Conservation (phyloP, 2,329 filamentous ascomycete genomes). For the Cytospora leucostoma region DNA sequence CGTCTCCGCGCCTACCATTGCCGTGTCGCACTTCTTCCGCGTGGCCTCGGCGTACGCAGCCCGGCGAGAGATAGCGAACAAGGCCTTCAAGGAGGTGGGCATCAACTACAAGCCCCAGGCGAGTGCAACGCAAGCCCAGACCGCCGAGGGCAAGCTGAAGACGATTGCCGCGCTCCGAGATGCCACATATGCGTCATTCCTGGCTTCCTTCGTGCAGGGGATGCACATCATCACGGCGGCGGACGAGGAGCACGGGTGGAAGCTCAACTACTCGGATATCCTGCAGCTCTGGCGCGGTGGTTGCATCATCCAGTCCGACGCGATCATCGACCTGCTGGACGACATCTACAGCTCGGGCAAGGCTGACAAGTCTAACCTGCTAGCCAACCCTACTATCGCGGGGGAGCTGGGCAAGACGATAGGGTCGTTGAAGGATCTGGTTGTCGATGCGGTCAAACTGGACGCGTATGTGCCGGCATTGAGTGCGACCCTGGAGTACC, state of each 20-base stretch:
- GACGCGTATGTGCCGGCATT: constrained; percentile 64
- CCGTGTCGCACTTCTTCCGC: constrained; percentile 62
- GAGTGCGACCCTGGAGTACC: constrained; percentile 64
- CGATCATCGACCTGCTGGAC: constrained; percentile 61
- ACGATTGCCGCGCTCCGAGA: constrained; percentile 53
- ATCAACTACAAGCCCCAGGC: constrained; percentile 32
- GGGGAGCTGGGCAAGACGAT: constrained; percentile 55
- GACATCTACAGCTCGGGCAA: constrained; percentile 43
- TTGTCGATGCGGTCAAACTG: constrained; percentile 53
- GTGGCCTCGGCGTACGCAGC: constrained; percentile 63
- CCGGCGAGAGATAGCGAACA: constrained; percentile 53
- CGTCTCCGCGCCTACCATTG: constrained; percentile 65
- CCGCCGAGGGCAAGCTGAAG: constrained; percentile 48
- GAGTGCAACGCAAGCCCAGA: constrained; percentile 30
- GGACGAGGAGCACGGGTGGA: constrained; percentile 61
- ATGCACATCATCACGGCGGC: constrained; percentile 63
- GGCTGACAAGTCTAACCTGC: constrained; percentile 43
- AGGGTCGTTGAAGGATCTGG: constrained; percentile 55
- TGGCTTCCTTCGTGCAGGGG: constrained; percentile 66
- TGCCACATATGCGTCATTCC: constrained; percentile 62
- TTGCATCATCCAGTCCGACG: constrained; percentile 70
- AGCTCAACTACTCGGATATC: constrained; percentile 52
- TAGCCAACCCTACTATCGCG: constrained; percentile 44
- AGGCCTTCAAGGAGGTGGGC: constrained; percentile 52
- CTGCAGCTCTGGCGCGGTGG: constrained; percentile 68